These are phyloP conservation scores for Wickerhamiella shivajii DNA, from an alignment of 805 yeast genomes.

Conservation along the genomic window DNA sequence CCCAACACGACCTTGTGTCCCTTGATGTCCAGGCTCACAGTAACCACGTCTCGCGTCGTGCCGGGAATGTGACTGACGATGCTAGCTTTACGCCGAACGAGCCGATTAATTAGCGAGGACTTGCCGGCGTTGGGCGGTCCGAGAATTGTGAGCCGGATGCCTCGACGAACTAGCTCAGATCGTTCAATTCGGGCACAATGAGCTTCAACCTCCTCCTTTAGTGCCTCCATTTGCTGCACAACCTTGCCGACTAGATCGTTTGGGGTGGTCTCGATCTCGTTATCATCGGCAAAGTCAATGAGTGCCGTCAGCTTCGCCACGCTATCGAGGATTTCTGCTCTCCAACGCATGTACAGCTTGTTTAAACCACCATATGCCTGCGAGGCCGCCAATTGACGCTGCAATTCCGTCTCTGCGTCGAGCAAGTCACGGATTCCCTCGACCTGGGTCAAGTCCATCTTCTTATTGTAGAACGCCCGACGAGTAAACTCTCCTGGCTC, in stretches of 20 bases:
- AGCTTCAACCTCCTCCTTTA: background rate
- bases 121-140: conserved; percentile 98
- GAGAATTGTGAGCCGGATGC: conserved; percentile 55
- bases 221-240: background rate
- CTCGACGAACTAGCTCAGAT: conserved; percentile 47
- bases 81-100: conserved; percentile 70
- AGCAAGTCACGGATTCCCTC: conserved; percentile 84
- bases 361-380: conserved; percentile 61
- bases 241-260: background rate
- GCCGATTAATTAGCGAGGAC: conserved; percentile 64
- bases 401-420: conserved; percentile 87
- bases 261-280: conserved; percentile 40
- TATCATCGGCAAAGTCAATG: conserved; percentile 92
- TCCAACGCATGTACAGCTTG: conserved; percentile 45
- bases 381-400: conserved; percentile 57
- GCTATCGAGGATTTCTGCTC: conserved; percentile 44
- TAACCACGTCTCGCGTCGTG: conserved; percentile 81
- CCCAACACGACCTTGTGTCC: conserved; percentile 77
- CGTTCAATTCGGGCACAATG: background rate
- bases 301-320: conserved; percentile 72
- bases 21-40: conserved; percentile 61
- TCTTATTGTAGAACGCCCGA: conserved; percentile 73
- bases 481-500: conserved; percentile 86
- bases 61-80: conserved; percentile 88
- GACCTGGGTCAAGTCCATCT: conserved; percentile 72